Base-by-base conservation (phyloP, 2,329 filamentous ascomycete genomes). In the Neoscytalidium dimidiatum region DNA sequence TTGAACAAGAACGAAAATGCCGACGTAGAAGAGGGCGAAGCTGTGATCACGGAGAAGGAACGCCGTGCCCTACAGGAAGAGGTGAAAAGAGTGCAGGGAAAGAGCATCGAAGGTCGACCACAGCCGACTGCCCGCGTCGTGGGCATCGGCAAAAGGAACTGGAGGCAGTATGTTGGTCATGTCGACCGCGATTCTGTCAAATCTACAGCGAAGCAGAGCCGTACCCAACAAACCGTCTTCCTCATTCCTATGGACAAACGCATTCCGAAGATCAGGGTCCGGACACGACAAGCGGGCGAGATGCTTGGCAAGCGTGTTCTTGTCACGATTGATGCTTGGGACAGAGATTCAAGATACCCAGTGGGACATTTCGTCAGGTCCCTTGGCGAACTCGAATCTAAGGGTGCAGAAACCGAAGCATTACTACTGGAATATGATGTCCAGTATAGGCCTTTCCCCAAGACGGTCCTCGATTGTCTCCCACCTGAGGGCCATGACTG, bases 191-290 rank as follows among this genome's bases (percentile, higher is more conserved):
- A 91, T 11, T 96, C 94, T 1, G 90, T 93, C 56, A 90, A 89
- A 72, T 87, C 89, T 62, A 86, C 88, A 3, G 86, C 86, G 1
- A 90, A 88, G 66, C 90, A 93, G 70, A 92, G 92, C 31, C 87
- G 93, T 66, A 91, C 91, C 71, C 92, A 96, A 75, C 93, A 97
- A 75, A 96, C 88, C 17, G 93, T 99, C 14, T 99, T 99, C 78
- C 84, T 99, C 19, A 88, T 98, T 56, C 94, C 95, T 3, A 98
- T 99, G 94, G 94, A 99, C 79, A 98, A 97, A 83, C 90, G 92
- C 72, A 91, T 99, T 23, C 95, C 95, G 2, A 99, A 98, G 81
- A 97, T 99, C 71, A 88, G 93, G 51, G 88, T 99, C 63, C 89
- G 94, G 58, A 98, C 95, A 11, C 86, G 95, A 60, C 95, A 98